These are phyloP conservation scores for Cubamyces sp. DNA, from an alignment of 768 basidiomycete genomes.

Conservation along the genomic window DNA sequence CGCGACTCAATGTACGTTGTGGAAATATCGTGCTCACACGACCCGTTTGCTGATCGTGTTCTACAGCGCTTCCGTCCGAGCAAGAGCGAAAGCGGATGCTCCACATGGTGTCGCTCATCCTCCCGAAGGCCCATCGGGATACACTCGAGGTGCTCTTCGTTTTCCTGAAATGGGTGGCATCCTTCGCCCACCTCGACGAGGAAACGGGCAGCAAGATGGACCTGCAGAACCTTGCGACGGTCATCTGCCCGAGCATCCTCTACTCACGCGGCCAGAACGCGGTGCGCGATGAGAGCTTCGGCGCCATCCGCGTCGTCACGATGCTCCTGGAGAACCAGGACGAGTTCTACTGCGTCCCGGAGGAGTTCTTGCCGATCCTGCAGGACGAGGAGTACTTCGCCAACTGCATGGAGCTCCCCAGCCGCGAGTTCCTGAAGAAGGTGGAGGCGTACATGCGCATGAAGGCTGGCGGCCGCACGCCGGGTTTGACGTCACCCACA, in stretches of 20 bases:
- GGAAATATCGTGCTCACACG: neutral
- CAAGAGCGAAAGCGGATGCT: slow-evolving; percentile 82
- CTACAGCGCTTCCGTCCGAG: slow-evolving; percentile 72
- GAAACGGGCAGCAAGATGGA: slow-evolving; percentile 77
- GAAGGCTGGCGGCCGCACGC: slow-evolving; percentile 62
- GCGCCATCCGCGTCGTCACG: slow-evolving; percentile 83
- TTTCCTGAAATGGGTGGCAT: slow-evolving; percentile 99
- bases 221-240: slow-evolving; percentile 90
- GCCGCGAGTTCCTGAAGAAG: slow-evolving; percentile 95
- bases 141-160: slow-evolving; percentile 98
- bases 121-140: slow-evolving; percentile 94
- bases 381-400: slow-evolving; percentile 92
- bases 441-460: slow-evolving; percentile 88
- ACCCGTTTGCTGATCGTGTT: slow-evolving; percentile 21
- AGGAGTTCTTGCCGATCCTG: slow-evolving; percentile 84
- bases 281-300: slow-evolving; percentile 91
- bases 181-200: slow-evolving; percentile 83
- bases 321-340: slow-evolving; percentile 91
- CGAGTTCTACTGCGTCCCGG: slow-evolving; percentile 92
- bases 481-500: slow-evolving; percentile 42
- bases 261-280: slow-evolving; percentile 87
- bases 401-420: slow-evolving; percentile 85
- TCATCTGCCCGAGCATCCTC: slow-evolving; percentile 97
- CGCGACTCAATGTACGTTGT: slow-evolving; percentile 79
- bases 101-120: slow-evolving; percentile 81